phyloP scores from a whole-genome alignment of 108 stramenopile genomes.

The Discostella stelligeroides region DNA sequence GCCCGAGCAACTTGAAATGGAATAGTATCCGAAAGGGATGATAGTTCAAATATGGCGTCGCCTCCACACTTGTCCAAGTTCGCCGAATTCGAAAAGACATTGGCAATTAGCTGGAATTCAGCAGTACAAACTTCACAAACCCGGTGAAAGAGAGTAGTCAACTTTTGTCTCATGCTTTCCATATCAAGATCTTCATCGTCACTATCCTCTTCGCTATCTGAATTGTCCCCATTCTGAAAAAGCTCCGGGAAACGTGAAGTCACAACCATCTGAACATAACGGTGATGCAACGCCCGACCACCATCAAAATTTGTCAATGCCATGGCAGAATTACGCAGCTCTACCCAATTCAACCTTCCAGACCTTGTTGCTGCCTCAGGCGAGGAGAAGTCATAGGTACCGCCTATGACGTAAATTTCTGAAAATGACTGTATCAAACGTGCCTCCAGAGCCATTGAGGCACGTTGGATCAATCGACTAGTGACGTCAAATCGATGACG shows the following conservation, averaged over 20 bases:
- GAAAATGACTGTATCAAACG: constrained; percentile 71
- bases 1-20: constrained; percentile 77
- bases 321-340: constrained; percentile 66
- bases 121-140: constrained; percentile 82
- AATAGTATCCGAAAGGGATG: constrained; percentile 64
- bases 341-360: constrained; percentile 72
- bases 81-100: constrained; percentile 69
- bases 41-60: constrained; percentile 46
- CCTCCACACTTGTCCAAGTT: constrained; percentile 34
- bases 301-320: constrained; percentile 75
- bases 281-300: constrained; percentile 71
- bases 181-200: constrained; percentile 63
- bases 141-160: constrained; percentile 82
- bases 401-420: constrained; percentile 68
- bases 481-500: constrained; percentile 78
- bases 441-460: constrained; percentile 70
- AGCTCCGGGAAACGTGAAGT: constrained; percentile 80
- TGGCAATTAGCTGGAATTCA: constrained; percentile 84
- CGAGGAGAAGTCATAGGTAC: constrained; percentile 74
- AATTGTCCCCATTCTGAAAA: constrained; percentile 26
- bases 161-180: constrained; percentile 69
- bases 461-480: constrained; percentile 69
- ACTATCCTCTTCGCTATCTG: constrained; percentile 34
- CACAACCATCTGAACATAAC: constrained; percentile 79
- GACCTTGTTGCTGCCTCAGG: constrained; percentile 46